These are phyloP conservation scores for Hypoxylon sp. DNA, from an alignment of 2,329 filamentous ascomycete genomes.

Conservation along the genomic window DNA sequence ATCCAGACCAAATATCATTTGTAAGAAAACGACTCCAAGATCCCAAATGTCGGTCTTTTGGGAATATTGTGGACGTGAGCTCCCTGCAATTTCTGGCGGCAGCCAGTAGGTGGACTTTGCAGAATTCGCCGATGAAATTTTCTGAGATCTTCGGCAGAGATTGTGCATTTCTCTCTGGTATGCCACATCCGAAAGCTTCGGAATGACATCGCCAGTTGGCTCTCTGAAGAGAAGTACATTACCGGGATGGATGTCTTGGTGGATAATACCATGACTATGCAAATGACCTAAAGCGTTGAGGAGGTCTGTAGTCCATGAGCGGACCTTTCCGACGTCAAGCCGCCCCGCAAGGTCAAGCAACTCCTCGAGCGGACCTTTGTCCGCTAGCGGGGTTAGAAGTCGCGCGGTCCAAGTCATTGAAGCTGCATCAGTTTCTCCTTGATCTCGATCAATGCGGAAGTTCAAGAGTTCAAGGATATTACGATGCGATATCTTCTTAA, in stretches of 20 bases:
- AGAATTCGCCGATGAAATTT: constrained; percentile 68
- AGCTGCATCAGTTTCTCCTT: constrained; percentile 58
- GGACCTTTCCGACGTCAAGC: constrained; percentile 80
- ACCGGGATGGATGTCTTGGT: constrained; percentile 84
- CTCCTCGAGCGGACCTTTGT: constrained; percentile 86
- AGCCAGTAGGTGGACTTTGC: constrained; percentile 87
- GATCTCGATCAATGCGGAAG: constrained; percentile 79
- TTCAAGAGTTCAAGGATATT: constrained; percentile 86
- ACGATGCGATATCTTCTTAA: constrained; percentile 81
- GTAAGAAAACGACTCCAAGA: constrained; percentile 89
- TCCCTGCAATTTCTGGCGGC: constrained; percentile 80
- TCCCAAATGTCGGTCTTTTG: constrained; percentile 96
- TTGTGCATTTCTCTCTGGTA: constrained; percentile 78
- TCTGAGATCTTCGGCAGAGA: constrained; percentile 68
- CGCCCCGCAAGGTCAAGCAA: constrained; percentile 84
- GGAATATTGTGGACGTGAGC: constrained; percentile 73
- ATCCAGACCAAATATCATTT: constrained; percentile 92
- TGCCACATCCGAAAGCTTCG: constrained; percentile 81
- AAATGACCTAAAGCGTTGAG: constrained; percentile 90
- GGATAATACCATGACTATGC: constrained; percentile 86
- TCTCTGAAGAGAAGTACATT: constrained; percentile 85
- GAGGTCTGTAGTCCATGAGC: constrained; percentile 92
- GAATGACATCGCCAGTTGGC: constrained; percentile 75
- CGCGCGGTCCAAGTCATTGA: constrained; percentile 77
- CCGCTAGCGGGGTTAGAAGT: constrained; percentile 81